Evolutionary conservation across 805 yeast genomes (phyloP).

Genomic region (Candida wancherniae): DNA sequence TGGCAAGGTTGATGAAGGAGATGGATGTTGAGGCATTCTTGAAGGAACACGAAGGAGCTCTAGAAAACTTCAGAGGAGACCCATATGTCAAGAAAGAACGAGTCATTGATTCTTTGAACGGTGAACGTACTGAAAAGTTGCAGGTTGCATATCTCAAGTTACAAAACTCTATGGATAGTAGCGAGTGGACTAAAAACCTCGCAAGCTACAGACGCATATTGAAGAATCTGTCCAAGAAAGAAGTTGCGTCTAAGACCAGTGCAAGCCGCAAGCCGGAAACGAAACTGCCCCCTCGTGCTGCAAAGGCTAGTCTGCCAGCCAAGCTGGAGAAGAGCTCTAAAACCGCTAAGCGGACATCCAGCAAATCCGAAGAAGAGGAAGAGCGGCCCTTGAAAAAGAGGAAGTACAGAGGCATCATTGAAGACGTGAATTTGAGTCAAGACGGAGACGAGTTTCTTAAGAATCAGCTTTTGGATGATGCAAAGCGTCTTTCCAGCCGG

Average conservation of each 20-base stretch:
- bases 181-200: conserved; percentile 21
- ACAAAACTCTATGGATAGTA: conserved; percentile 24
- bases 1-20: conserved; percentile 46
- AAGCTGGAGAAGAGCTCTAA: no score
- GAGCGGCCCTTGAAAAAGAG: background rate
- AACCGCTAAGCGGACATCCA: no score
- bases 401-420: no score
- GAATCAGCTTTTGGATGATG: conserved; percentile 2
- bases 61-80: conserved; percentile 10
- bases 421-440: conserved; percentile 5
- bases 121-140: conserved; percentile 13
- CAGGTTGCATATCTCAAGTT: conserved; percentile 23
- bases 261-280: no score
- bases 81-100: conserved; percentile 12
- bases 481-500: no score
- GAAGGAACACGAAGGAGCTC: conserved; percentile 6
- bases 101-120: conserved; percentile 14
- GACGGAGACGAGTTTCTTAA: conserved; percentile 10
- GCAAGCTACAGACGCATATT: no score
- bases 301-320: no score
- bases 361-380: background rate
- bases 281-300: no score
- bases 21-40: conserved; percentile 10
- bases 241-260: no score
- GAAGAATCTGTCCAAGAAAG: no score